A percentile compares a stretch with the other conserved stretches of the same genome.
phyloP scores from a whole-genome alignment of 1,284 basidiomycete species.

The Ustilago curta region DNA sequence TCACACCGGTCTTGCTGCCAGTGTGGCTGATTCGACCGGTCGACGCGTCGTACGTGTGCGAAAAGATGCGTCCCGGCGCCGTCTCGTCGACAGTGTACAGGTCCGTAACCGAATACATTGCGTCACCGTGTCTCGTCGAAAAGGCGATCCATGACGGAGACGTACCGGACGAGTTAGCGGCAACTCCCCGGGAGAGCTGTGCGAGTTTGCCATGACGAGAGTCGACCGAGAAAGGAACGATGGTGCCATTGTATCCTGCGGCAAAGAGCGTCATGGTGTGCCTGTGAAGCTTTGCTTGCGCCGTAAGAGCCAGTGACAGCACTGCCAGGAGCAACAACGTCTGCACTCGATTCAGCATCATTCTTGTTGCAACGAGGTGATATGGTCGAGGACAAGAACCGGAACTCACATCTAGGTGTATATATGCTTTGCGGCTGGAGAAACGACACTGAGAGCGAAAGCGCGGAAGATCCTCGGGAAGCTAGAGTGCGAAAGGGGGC shows the following conservation, averaged over 20 bases:
- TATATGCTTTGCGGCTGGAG: too few relatives aligned
- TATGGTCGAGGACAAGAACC: neutral
- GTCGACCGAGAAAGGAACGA: conserved; percentile 33
- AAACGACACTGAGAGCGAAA: too few relatives aligned
- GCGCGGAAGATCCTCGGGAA: too few relatives aligned
- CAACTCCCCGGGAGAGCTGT: conserved; percentile 9
- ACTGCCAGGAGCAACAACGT: neutral
- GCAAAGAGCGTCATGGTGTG: conserved; percentile 34
- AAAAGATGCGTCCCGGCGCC: conserved; percentile 28
- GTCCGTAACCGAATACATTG: conserved; percentile 8
- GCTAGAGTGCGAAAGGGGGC: too few relatives aligned
- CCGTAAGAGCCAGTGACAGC: neutral
- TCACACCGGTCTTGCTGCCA: conserved; percentile 19
- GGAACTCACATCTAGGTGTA: neutral
- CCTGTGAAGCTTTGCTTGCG: too few relatives aligned
- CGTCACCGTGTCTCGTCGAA: neutral
- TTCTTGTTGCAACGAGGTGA: neutral
- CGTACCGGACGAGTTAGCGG: conserved; percentile 24
- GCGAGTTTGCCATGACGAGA: neutral
- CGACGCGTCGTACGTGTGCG: conserved; percentile 21
- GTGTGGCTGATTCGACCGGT: conserved; percentile 14
- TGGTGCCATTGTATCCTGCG: conserved; percentile 38
- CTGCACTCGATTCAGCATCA: neutral
- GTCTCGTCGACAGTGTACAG: conserved; percentile 39
- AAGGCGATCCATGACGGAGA: conserved; percentile 40